These are phyloP conservation scores for Pseudocercospora eumusae DNA, from an alignment of 2,329 filamentous ascomycete species.

Conservation along the genomic window DNA sequence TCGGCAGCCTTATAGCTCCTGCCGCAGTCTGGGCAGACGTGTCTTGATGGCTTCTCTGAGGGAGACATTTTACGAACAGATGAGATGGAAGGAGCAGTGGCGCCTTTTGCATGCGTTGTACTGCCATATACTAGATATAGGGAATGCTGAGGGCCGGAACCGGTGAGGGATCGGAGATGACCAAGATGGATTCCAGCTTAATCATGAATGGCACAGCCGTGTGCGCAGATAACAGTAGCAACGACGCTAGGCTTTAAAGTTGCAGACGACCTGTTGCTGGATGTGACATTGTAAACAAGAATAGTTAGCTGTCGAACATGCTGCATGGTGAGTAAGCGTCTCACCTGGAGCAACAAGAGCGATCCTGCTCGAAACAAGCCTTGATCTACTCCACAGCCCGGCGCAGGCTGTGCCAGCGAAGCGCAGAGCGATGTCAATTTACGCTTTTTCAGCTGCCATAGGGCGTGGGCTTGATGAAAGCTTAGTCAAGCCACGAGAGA, in stretches of 20 bases:
- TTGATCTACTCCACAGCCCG: constrained; percentile 3
- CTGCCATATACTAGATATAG: constrained; percentile 2
- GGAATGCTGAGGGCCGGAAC: neutral
- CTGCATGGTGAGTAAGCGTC: constrained; percentile 7
- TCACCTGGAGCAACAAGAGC: constrained; percentile 5
- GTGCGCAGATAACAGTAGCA: neutral
- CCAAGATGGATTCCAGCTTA: neutral
- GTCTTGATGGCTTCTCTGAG: constrained; percentile 16
- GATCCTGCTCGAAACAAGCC: constrained; percentile 6
- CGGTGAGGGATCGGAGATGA: constrained; percentile 5
- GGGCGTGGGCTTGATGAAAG: neutral
- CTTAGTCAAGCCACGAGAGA: neutral
- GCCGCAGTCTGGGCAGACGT: constrained; percentile 26
- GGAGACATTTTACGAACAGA: constrained; percentile 12
- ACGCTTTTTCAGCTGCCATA: constrained; percentile 1
- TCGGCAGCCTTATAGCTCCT: constrained; percentile 28
- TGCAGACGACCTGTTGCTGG: constrained; percentile 1
- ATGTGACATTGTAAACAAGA: neutral
- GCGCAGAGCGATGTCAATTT: constrained; percentile 1
- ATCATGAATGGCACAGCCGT: constrained; percentile 6
- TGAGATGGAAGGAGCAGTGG: constrained; percentile 2
- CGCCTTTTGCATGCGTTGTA: neutral
- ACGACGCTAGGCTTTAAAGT: neutral
- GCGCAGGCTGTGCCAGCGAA: neutral
- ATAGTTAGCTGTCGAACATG: too few species aligned